Percentiles rank a stretch among this genome's conserved stretches.
These are phyloP conservation scores for Bolboschoenus planiculmis DNA, from an alignment of 176 grass and related monocot species.

Conservation along the genomic window DNA sequence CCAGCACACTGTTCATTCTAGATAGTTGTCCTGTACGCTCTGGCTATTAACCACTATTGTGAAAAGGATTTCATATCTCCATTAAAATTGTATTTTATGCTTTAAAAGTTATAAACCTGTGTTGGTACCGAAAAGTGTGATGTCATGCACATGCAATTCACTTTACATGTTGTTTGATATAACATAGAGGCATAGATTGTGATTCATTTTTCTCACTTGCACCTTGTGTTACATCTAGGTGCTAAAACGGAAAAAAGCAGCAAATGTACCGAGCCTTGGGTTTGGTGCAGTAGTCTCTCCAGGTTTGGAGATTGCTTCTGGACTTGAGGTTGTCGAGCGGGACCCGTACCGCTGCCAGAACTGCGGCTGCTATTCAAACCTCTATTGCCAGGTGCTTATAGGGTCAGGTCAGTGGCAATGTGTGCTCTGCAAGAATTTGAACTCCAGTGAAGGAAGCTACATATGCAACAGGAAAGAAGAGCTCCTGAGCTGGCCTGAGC, in stretches of 20 bases:
- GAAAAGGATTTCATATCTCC: neutral
- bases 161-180: neutral
- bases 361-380: constrained; percentile 75
- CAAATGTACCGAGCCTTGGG: constrained; percentile 73
- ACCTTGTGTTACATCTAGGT: constrained; percentile 38
- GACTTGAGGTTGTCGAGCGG: constrained; percentile 54
- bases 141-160: neutral
- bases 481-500: constrained; percentile 63
- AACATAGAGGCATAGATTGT: neutral
- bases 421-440: constrained; percentile 70
- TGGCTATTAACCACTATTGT: neutral
- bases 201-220: constrained; percentile 2
- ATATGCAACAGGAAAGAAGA: constrained; percentile 67
- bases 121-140: neutral
- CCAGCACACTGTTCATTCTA: neutral
- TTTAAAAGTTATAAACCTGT: neutral
- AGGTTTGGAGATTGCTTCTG: constrained; percentile 59
- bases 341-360: constrained; percentile 58
- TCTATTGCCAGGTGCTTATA: constrained; percentile 64
- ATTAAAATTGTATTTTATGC: neutral
- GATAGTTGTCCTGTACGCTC: neutral
- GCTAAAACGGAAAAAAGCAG: constrained; percentile 72
- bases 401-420: constrained; percentile 84
- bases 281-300: constrained; percentile 85
- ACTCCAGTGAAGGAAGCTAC: constrained; percentile 73